These are phyloP conservation scores for Eucalyptus cladocalyx DNA, from an alignment of 345 rosid species.

Conservation along the genomic window DNA sequence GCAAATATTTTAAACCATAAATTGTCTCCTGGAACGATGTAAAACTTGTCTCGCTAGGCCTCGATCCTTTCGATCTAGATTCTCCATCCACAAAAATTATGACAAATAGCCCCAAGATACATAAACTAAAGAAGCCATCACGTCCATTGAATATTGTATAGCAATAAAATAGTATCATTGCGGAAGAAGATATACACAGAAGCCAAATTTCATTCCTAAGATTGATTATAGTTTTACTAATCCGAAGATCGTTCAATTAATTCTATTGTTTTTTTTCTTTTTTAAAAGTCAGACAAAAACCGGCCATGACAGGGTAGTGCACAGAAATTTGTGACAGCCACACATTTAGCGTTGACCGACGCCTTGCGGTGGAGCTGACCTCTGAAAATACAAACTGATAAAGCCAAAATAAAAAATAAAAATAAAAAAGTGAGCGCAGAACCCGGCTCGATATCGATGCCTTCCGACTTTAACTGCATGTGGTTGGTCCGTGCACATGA, in stretches of 20 bases:
- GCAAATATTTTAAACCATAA: background rate
- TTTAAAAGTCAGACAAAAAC: background rate
- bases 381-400: background rate
- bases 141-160: background rate
- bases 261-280: background rate
- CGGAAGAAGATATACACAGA: background rate
- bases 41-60: background rate
- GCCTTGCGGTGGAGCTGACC: background rate
- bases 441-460: background rate
- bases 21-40: background rate
- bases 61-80: background rate
- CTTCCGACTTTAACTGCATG: background rate
- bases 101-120: background rate
- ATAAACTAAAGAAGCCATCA: background rate
- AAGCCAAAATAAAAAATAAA: background rate
- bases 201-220: background rate
- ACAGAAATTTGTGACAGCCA: background rate
- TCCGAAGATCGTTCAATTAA: background rate
- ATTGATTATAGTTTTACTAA: background rate
- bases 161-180: background rate
- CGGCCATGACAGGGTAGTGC: background rate
- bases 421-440: background rate
- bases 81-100: background rate
- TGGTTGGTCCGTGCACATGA: background rate
- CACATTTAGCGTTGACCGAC: conserved; percentile 4